Conservation (phyloP, 768 basidiomycete species). For the Pleurotus pulmonarius region DNA sequence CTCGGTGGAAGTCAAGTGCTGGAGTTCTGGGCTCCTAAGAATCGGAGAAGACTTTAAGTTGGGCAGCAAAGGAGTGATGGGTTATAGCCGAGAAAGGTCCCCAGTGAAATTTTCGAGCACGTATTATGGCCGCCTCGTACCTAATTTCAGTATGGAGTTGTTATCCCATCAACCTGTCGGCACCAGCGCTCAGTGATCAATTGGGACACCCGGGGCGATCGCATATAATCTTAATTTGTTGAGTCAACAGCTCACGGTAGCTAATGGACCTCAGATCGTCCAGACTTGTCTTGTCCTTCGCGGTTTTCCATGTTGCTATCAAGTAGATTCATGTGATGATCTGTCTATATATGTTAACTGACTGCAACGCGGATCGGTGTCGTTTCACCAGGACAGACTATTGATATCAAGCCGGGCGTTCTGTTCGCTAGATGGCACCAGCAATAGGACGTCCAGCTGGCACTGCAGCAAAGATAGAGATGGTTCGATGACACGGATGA, state of each 20-base stretch:
- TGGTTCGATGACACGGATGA: not conserved
- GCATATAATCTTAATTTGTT: not conserved
- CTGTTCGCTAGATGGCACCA: not conserved
- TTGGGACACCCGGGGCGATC: conserved; percentile 3
- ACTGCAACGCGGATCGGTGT: not conserved
- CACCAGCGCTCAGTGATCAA: not conserved
- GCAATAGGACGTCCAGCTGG: not conserved
- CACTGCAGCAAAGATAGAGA: not conserved
- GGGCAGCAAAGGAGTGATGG: conserved; percentile 1
- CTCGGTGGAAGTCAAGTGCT: not conserved
- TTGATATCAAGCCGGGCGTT: conserved; percentile 2
- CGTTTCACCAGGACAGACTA: not conserved
- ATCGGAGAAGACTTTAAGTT: conserved; percentile 8
- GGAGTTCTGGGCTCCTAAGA: not conserved
- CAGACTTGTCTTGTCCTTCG: not conserved
- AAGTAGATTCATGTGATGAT: not conserved
- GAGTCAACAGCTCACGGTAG: not conserved
- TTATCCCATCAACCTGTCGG: not conserved
- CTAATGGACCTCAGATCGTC: not conserved
- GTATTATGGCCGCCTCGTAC: conserved; percentile 2
- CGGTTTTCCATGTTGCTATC: too few species aligned
- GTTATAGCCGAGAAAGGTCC: conserved; percentile 6
- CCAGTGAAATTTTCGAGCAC: not conserved
- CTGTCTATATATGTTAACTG: not conserved
- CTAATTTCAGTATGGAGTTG: conserved; percentile 1